Percentiles rank a stretch among this genome's conserved stretches.
Conservation (phyloP, 768 basidiomycete species). For the Tulasnella sp. region DNA sequence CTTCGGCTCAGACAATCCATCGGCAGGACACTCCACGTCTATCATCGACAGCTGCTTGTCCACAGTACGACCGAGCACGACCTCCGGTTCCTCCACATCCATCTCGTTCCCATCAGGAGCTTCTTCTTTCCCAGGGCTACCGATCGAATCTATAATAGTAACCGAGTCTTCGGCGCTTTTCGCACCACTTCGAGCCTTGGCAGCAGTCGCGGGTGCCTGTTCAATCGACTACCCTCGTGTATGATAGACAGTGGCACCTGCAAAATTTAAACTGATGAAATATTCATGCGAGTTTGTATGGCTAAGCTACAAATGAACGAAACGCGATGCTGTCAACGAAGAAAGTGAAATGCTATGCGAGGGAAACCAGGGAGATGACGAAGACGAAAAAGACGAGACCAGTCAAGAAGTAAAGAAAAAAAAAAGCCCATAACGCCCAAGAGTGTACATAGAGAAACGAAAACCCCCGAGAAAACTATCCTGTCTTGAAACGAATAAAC, state of each 20-base stretch:
- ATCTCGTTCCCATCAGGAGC: background rate
- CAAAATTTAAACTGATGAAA: background rate
- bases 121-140: background rate
- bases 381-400: no score
- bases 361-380: background rate
- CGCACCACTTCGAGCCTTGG: background rate
- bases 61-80: no score
- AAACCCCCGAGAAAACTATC: background rate
- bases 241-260: background rate
- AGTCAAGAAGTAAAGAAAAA: background rate
- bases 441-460: background rate
- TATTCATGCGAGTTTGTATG: background rate
- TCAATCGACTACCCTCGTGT: background rate
- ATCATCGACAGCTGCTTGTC: background rate
- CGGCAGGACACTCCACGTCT: background rate
- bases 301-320: background rate
- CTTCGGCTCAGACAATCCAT: background rate
- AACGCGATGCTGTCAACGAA: background rate
- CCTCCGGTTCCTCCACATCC: background rate
- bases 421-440: background rate
- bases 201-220: slow-evolving; percentile 16
- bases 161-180: background rate
- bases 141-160: background rate
- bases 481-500: slow-evolving; percentile 15
- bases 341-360: background rate